Conservation (phyloP, 768 basidiomycete genomes). For the Wakefieldia striispora region DNA sequence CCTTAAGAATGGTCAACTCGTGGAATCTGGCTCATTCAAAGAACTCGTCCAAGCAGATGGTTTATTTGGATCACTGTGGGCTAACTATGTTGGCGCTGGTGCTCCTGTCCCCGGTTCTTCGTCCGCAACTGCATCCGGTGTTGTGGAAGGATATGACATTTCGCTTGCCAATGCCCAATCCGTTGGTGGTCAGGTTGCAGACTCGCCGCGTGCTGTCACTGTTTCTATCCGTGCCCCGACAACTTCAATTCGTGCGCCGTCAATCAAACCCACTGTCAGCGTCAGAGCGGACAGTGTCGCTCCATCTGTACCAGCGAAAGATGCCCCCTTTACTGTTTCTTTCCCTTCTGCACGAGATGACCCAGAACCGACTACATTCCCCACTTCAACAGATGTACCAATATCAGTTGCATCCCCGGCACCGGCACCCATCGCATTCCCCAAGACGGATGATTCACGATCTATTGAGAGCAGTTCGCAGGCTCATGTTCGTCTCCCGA, state of each 20-base stretch:
- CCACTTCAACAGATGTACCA: constrained; percentile 13
- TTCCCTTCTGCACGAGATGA: constrained; percentile 33
- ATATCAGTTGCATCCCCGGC: constrained; percentile 32
- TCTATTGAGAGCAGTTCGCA: constrained; percentile 28
- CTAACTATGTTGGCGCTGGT: constrained; percentile 70
- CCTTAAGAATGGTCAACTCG: constrained; percentile 84
- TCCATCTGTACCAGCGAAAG: constrained; percentile 28
- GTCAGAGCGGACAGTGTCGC: constrained; percentile 22
- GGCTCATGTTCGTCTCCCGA: constrained; percentile 25
- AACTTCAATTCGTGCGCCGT: constrained; percentile 18
- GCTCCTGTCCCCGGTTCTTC: constrained; percentile 37
- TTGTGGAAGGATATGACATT: constrained; percentile 26
- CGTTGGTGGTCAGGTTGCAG: constrained; percentile 3
- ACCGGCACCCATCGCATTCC: constrained; percentile 39
- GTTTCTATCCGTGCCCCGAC: constrained; percentile 16
- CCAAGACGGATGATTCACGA: constrained; percentile 37
- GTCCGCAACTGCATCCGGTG: constrained; percentile 24
- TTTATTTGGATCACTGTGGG: constrained; percentile 85
- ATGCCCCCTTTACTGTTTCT: constrained; percentile 27
- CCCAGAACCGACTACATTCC: constrained; percentile 6
- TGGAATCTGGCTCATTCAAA: constrained; percentile 78
- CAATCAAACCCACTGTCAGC: constrained; percentile 23
- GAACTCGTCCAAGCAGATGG: constrained; percentile 73
- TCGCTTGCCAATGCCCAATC: constrained; percentile 18
- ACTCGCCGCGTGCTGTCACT: constrained; percentile 16